Base-by-base conservation (phyloP, 106 monocot genomes). In the Dioscorea alata region DNA sequence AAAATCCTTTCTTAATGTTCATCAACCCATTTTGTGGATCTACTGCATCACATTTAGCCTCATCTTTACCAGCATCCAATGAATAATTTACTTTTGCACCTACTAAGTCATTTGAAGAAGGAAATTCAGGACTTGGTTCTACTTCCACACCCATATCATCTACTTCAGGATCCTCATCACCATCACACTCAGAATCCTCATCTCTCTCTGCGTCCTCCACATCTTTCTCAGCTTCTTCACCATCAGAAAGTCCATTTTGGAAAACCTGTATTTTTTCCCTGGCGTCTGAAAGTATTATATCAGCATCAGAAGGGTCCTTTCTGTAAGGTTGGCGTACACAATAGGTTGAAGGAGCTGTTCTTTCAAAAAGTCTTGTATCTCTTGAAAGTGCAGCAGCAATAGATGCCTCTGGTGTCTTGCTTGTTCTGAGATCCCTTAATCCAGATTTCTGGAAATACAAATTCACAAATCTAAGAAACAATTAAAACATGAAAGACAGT, bases 321-420 rank as follows among this genome's bases (percentile, higher is more conserved):
- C 99, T 79, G 60, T 81, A 99, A 28, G 90, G 75, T 66, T 85
- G 18, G 1, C 80, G 75, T 33, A 99, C 90, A 74, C 99, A 99
- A 76, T 99, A 99, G 34, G 99, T 99, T 71, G 99, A 99, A 50
- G 99, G 99, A 81, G 99, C 99, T 61, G 88, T 93, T 60, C 90
- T 85, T 83, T 99, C 99, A 80, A 99, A 99, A 60, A 99, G 88
- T 75, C 85, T 93, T 28, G 85, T 75, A 70, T 99, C 99, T 48
- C 99, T 68, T 2, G 99, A 99, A 12, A 99, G 77, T 49, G 99
- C 99, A 58, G 99, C 99, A 60, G 93, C 93, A 69, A 99, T 99
- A 71, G 99, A 99, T 71, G 99, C 99, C 77, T 99, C 99, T 15
- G 99, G 99, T 28, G 99, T 99, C 66, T 93, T 99, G 83, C 99